Base-by-base conservation (phyloP, 139 green algal species). In the Deuterostichococcus epilithicus region DNA sequence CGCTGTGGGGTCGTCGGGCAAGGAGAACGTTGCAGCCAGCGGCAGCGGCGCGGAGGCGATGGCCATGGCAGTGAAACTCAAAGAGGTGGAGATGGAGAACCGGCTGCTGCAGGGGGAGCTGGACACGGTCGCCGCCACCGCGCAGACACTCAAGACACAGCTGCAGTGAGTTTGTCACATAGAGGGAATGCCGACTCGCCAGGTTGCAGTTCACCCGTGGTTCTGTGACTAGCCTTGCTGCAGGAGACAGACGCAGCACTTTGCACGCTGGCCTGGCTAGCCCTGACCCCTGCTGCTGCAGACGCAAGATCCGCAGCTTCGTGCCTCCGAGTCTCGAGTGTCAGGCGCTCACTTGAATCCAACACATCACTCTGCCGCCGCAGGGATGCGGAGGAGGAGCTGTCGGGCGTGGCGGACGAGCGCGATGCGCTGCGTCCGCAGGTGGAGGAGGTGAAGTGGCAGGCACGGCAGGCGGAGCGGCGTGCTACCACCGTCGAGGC, bases 71-170 rank as follows among this genome's bases (percentile, higher is more conserved):
- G 70, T 80, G 28, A 76, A 81, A 6, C 52, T 94, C 47, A 39
- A 75, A 22, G 77, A 90, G 44, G 72, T 90, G 67, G 75, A 90
- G 73, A 81, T 82, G 42, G 80, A 89, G 72, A 89, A 90, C 35
- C 73, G 34, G n/a, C 76, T 87, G 6, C 89, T 94, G 86, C 76
- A 90, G 74, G 77, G 74, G 20, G 87, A 94, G 87, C 80, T 93
- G 70, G 84, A 94, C 65, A 67, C 78, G 66, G 70, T 92, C 44
- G 80, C 47, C 39, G 77, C 88, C 66, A 86, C 35, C 75, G 72
- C 5, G 75, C 38, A 35, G 79, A 90, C 60, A 66, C 84, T 68
- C 83, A 63, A 63, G 52, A n/a, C 10, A 20, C 52, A 92, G 68
- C 80, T 89, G 26, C 79, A 76, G 83, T 85, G 45, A 39, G 39